phyloP scores from a whole-genome alignment of 1,284 basidiomycete species.

The Trichosporon ovoides region DNA sequence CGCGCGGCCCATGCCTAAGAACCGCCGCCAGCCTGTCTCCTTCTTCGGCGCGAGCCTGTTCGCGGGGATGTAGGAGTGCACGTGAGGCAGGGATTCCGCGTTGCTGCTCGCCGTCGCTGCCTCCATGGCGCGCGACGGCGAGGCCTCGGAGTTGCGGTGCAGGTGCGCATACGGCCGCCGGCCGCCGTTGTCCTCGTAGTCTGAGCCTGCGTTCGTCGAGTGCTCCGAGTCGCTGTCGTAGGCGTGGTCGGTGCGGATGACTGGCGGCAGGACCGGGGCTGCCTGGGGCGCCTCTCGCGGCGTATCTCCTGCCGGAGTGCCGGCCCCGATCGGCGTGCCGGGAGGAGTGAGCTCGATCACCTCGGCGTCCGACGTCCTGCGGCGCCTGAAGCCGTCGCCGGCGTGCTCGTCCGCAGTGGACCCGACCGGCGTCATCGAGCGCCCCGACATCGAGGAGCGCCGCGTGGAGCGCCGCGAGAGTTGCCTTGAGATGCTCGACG shows the following conservation, averaged over 20 bases:
- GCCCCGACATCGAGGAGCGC: not conserved
- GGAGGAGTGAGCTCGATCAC: not conserved
- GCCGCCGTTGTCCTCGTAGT: constrained; percentile 11
- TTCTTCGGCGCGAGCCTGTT: constrained; percentile 8
- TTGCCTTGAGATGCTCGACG: not conserved
- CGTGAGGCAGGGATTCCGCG: not conserved
- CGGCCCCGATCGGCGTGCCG: no score
- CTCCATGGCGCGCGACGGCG: not conserved
- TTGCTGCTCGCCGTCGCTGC: not conserved
- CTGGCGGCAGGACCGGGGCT: not conserved
- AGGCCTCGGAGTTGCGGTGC: no score
- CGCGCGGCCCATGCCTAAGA: constrained; percentile 11
- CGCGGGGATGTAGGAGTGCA: constrained; percentile 21
- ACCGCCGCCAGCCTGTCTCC: constrained; percentile 17
- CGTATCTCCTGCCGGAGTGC: no score
- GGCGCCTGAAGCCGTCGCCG: not conserved
- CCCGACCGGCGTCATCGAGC: not conserved
- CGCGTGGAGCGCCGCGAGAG: not conserved
- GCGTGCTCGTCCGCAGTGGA: not conserved
- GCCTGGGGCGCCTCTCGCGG: not conserved
- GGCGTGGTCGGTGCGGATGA: not conserved
- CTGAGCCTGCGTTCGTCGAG: constrained; percentile 19
- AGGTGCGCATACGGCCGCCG: constrained; percentile 11
- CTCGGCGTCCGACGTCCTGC: not conserved
- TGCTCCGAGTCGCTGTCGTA: constrained; percentile 9